A percentile compares a stretch with the other conserved stretches of the same genome.
Evolutionary conservation across 108 stramenopile genomes (phyloP).

Genomic region (Ochromonas danica): DNA sequence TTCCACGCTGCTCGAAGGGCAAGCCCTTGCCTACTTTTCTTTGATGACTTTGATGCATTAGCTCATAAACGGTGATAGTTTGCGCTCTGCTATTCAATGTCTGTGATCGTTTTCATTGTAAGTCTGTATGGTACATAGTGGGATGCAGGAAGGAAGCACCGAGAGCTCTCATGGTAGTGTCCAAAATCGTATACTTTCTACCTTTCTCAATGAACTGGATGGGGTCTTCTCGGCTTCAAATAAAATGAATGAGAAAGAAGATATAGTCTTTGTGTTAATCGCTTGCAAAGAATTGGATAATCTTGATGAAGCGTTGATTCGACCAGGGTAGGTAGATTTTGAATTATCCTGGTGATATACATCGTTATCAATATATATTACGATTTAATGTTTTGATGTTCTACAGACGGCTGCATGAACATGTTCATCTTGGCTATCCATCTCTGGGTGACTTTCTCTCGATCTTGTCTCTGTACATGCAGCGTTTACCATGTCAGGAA

Average conservation of each 20-base stretch:
- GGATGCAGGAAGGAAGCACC: neutral
- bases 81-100: neutral
- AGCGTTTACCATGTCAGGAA: too few species aligned
- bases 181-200: constrained; percentile 9
- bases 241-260: neutral
- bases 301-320: constrained; percentile 26
- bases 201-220: constrained; percentile 38
- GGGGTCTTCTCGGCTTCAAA: neutral
- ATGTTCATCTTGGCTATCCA: neutral
- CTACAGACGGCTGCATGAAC: neutral
- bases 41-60: constrained; percentile 29
- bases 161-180: neutral
- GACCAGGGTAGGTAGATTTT: constrained; percentile 29
- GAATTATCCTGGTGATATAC: neutral
- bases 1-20: neutral
- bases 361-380: neutral
- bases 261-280: constrained; percentile 4
- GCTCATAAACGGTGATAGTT: constrained; percentile 11
- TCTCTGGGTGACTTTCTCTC: neutral
- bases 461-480: neutral
- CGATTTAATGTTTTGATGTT: neutral
- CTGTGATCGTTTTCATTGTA: neutral
- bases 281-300: constrained; percentile 21
- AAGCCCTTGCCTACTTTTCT: constrained; percentile 6
- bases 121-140: neutral